Conservation (phyloP, 805 yeast genomes). For the Myxozyma melibiosi region DNA sequence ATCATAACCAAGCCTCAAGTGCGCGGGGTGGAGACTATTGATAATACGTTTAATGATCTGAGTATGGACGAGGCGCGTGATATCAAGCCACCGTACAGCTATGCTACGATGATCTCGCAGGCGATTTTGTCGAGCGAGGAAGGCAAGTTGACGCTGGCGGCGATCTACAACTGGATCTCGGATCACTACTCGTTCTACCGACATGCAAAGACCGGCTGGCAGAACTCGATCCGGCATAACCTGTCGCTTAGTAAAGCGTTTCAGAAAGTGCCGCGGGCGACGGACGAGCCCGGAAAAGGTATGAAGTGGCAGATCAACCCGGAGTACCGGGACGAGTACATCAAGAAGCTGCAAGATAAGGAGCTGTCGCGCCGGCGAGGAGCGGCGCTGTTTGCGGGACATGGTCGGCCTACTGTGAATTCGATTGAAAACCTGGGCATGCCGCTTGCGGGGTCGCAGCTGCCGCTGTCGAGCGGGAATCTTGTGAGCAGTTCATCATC, state of each 20-base stretch:
- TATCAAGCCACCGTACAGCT: constrained; percentile 94
- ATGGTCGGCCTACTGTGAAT: constrained; percentile 6
- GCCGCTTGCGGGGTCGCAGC: constrained; percentile 9
- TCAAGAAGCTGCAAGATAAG: constrained; percentile 77
- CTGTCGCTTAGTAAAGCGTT: constrained; percentile 93
- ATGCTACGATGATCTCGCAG: constrained; percentile 98
- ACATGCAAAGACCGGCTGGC: constrained; percentile 95
- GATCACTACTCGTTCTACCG: constrained; percentile 88
- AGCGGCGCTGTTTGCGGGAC: constrained; percentile 21
- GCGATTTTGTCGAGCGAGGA: constrained; percentile 88
- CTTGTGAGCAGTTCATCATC: background rate
- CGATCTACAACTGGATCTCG: constrained; percentile 89
- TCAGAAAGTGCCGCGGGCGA: constrained; percentile 93
- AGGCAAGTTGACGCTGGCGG: constrained; percentile 85
- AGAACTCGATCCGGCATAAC: constrained; percentile 94
- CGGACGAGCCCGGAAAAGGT: constrained; percentile 97
- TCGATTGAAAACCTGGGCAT: background rate
- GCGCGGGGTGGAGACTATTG: constrained; percentile 40
- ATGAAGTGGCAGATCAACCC: constrained; percentile 98
- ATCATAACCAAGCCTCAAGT: constrained; percentile 48
- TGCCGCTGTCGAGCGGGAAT: constrained; percentile 10
- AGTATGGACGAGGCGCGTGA: constrained; percentile 90
- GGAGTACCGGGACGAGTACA: constrained; percentile 77
- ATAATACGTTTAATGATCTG: constrained; percentile 48
- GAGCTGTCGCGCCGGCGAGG: constrained; percentile 36